Percentiles rank a stretch among this genome's conserved stretches.
These are phyloP conservation scores for Ceratocystis diversiconidia DNA, from an alignment of 2,329 filamentous ascomycete species.

Conservation along the genomic window DNA sequence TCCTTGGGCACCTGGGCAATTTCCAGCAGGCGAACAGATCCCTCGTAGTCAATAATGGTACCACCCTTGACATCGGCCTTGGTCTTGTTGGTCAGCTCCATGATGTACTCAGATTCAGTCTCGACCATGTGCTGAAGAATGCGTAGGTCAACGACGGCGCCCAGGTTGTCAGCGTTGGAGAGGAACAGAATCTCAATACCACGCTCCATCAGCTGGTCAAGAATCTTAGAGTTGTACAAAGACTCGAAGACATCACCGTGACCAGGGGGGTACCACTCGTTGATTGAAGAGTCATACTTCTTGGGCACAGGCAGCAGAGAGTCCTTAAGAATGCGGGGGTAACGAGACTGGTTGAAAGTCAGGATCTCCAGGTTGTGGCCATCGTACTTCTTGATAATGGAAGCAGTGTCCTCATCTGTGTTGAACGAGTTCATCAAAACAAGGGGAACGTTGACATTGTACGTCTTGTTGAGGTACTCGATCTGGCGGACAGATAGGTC, in stretches of 20 bases:
- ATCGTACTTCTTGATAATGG: slow-evolving; percentile 99
- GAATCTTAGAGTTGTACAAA: slow-evolving; percentile 95
- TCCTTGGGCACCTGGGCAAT: slow-evolving; percentile 99
- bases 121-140: slow-evolving; percentile 99
- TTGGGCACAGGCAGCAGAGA: slow-evolving; percentile 93
- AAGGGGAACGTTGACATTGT: slow-evolving; percentile 93
- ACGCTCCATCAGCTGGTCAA: slow-evolving; percentile 88
- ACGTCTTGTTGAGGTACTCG: slow-evolving; percentile 97
- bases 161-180: slow-evolving; percentile 97
- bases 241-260: slow-evolving; percentile 99
- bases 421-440: slow-evolving; percentile 99
- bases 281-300: slow-evolving; percentile 69
- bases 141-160: slow-evolving; percentile 91
- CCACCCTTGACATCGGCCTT: slow-evolving; percentile 99
- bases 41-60: slow-evolving; percentile 99
- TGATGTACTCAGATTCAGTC: slow-evolving; percentile 94
- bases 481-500: slow-evolving; percentile 98
- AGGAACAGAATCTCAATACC: slow-evolving; percentile 97
- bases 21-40: slow-evolving; percentile 88
- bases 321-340: slow-evolving; percentile 96
- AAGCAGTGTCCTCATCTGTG: slow-evolving; percentile 92
- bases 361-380: slow-evolving; percentile 99
- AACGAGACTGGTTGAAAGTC: slow-evolving; percentile 98
- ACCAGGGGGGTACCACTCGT: slow-evolving; percentile 96
- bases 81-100: slow-evolving; percentile 99